phyloP scores from a whole-genome alignment of 805 yeast genomes.

The Tetrapisispora namnaoensis region DNA sequence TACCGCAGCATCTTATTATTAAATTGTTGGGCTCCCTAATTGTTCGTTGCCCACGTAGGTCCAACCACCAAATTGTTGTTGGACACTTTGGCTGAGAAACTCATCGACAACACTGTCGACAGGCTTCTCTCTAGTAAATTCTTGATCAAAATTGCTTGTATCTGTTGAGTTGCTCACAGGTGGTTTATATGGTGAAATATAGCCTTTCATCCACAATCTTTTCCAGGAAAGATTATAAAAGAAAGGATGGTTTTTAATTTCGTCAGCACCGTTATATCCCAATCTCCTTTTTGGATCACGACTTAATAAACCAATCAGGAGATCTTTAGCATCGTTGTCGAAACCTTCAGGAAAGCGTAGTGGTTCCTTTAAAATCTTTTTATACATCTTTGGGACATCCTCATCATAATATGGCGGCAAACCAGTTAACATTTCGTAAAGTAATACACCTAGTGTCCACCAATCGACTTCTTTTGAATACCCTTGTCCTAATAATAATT shows the following conservation, averaged over 20 bases:
- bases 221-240: constrained; percentile 85
- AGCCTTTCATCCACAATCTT: constrained; percentile 67
- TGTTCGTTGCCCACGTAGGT: constrained; percentile 69
- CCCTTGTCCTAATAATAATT: constrained; percentile 78
- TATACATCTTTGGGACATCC: constrained; percentile 83
- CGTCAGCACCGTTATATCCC: constrained; percentile 68
- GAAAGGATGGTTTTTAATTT: constrained; percentile 72
- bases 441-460: constrained; percentile 94
- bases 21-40: constrained; percentile 23
- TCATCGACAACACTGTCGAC: constrained; percentile 91
- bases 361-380: constrained; percentile 81
- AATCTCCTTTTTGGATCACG: constrained; percentile 77
- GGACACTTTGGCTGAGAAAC: constrained; percentile 81
- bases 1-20: neutral
- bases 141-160: constrained; percentile 84
- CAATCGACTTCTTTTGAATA: constrained; percentile 92
- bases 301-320: constrained; percentile 59
- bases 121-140: constrained; percentile 84
- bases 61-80: constrained; percentile 97
- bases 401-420: constrained; percentile 95
- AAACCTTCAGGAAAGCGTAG: constrained; percentile 77
- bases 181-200: constrained; percentile 91
- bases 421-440: constrained; percentile 93
- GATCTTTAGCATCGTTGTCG: constrained; percentile 73
- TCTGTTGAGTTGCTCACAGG: constrained; percentile 74